Evolutionary conservation across 495 filamentous ascomycete species (phyloP), one percentile per base, ranked within the genome.

Genomic region (Cryomyces minteri): DNA sequence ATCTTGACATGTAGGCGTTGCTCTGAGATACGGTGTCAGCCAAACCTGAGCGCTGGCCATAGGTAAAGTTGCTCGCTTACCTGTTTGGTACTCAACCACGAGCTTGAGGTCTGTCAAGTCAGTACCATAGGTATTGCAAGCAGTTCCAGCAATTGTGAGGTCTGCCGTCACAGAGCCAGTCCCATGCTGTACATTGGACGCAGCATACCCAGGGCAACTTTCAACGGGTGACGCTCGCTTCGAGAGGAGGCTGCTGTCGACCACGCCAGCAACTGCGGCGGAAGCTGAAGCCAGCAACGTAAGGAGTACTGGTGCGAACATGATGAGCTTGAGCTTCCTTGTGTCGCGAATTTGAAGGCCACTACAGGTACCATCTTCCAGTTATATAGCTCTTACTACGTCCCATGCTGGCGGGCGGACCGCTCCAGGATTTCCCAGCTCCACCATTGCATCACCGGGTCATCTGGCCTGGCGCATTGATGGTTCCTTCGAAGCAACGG

Each of bases 1-100:
- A 94, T 88, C 56, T 82, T 77, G 51, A 92, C 79, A 59, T 90
- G 85, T 7, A 92, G 74, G 12, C 85, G 79, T 29, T 45, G n/a
- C 18, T 43, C 52, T 53, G 30, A 12, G 5, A 41, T 12, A 30
- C 34, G 18, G 12, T 38, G 34, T 38, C 2, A 41, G 40, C 25
- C 8, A 30, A 29, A 8, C 9, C n/a, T 8, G 28, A 29, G 10
- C n/a, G 11, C 28, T 41, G 9, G 8, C 8, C 10, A 9, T 41
- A 41, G 9, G 8, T 14, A 41, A 4, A 12, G 8, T 1, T 9
- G 3, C 9, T 12, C 29, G n/a, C 8, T 36, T 32, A 46, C 44
- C 33, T 11, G 14, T 46, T 32, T 56, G 37, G 38, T 54, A 56
- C 32, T 51, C 43, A 32, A 54, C 54, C 4, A 36, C 43, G 31